Conservation (phyloP, 768 basidiomycete genomes). For the Phylloporus rhodoxanthus region DNA sequence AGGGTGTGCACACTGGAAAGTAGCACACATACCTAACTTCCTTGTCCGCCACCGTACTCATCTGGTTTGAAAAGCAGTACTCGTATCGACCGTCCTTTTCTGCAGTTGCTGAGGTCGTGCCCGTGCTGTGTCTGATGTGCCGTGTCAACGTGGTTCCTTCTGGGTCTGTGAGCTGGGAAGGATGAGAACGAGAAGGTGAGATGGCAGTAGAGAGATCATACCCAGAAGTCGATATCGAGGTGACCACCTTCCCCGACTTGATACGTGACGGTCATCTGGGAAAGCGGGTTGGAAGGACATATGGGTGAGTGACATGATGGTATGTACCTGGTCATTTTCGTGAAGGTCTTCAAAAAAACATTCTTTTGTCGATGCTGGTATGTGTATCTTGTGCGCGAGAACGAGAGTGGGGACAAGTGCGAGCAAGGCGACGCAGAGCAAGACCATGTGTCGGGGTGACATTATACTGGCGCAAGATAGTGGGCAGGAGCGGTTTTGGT, state of each 20-base stretch:
- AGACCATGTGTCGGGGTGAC: constrained; percentile 34
- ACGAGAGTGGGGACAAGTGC: constrained; percentile 32
- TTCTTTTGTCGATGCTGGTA: constrained; percentile 77
- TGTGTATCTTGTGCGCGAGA: constrained; percentile 65
- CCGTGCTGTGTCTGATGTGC: constrained; percentile 83
- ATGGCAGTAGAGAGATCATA: constrained; percentile 29
- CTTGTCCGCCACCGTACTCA: constrained; percentile 96
- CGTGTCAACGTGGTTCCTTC: constrained; percentile 61
- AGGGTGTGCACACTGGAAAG: not conserved
- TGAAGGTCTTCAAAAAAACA: constrained; percentile 97
- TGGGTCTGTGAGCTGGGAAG: constrained; percentile 72
- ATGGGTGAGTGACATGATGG: not conserved
- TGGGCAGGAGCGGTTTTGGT: not conserved
- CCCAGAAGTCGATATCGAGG: constrained; percentile 97
- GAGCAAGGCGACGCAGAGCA: constrained; percentile 29
- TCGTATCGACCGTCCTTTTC: constrained; percentile 82
- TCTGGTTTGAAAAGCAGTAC: constrained; percentile 98
- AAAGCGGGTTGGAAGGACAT: not conserved
- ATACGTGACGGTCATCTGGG: constrained; percentile 97
- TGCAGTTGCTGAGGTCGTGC: constrained; percentile 82
- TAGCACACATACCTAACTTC: constrained; percentile 64
- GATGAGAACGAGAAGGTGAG: not conserved
- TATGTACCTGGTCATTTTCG: constrained; percentile 74
- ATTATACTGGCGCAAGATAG: constrained; percentile 25
- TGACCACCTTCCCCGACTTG: constrained; percentile 98